Base-by-base conservation (phyloP, 352 stramenopile species). In the Pythium phragmiticola region DNA sequence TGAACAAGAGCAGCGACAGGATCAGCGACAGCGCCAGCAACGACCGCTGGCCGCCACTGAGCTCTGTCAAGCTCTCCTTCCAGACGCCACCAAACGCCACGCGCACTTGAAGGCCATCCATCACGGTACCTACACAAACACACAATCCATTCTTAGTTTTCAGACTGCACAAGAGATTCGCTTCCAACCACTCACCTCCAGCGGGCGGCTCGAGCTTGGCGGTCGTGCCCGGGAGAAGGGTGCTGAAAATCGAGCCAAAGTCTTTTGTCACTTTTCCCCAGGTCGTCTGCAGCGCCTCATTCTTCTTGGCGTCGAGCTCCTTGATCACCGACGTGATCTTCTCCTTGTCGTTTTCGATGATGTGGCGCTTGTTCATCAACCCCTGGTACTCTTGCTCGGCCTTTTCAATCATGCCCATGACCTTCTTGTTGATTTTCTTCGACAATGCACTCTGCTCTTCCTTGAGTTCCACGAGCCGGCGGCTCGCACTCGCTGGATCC, bases 341-440 rank as follows among this genome's bases (percentile, higher is more conserved):
- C 65, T 98, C 93, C 70, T 99, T 99, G 72, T 99, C 97, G 46
- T 99, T 99, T 68, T 99, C 97, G 50, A 99, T 98, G 63, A 99
- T 98, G 63, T 98, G 90, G 12, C 88, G 86, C 79, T 99, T 99
- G 66, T 97, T 91, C 73, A 98, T 95, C 59, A 99, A 80, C 14
- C 98, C 96, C 48, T 98, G 95, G 76, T 99, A 99, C 72, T 99
- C 97, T 50, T 96, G 87, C 76, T 99, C 97, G 0, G 97, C 97
- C 80, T 99, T 99, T 57, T 99, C 98, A 72, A 99, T 99, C 96
- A 99, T 99, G 36, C 95, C 97, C 96, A 99, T 99, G 6, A 99
- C 97, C 68, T 99, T 99, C 74, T 99, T 99, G 82, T 99, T 99
- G 63, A 99, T 98, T 69, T 99, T 99, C 71, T 98, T 98, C 0